phyloP scores from a whole-genome alignment of 768 basidiomycete genomes.

The Pleurotus ostreatus region DNA sequence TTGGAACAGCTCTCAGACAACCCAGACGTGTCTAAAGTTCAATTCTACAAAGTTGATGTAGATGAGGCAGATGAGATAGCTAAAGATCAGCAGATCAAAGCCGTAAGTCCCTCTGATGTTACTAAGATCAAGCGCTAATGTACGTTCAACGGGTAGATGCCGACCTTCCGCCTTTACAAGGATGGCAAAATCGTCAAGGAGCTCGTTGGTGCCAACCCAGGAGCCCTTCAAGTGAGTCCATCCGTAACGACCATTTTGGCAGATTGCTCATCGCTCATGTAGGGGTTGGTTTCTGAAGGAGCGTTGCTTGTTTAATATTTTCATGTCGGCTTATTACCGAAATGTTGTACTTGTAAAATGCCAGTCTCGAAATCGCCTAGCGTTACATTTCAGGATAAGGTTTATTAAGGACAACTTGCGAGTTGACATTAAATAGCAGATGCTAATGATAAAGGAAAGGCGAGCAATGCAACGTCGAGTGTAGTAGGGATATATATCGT shows the following conservation, averaged over 20 bases:
- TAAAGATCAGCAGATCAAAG: constrained; percentile 56
- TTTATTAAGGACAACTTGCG: too few relatives aligned
- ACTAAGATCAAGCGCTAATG: too few relatives aligned
- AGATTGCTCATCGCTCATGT: too few relatives aligned
- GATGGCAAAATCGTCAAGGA: constrained; percentile 28
- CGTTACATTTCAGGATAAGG: too few relatives aligned
- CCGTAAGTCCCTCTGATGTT: constrained; percentile 35
- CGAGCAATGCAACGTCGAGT: not conserved
- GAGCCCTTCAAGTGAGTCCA: constrained; percentile 33
- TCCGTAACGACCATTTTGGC: too few relatives aligned
- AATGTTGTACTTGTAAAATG: too few relatives aligned
- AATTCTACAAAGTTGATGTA: constrained; percentile 74
- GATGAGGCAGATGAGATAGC: constrained; percentile 31
- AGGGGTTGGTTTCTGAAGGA: too few relatives aligned
- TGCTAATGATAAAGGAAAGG: constrained; percentile 4
- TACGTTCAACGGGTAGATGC: constrained; percentile 14
- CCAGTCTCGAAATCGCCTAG: too few relatives aligned
- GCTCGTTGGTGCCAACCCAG: constrained; percentile 46
- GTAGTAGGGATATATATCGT: constrained; percentile 1
- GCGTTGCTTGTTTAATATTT: too few relatives aligned
- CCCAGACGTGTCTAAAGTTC: constrained; percentile 22
- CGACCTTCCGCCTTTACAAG: constrained; percentile 37
- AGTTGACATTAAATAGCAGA: constrained; percentile 4
- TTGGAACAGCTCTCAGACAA: constrained; percentile 49
- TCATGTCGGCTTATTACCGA: too few relatives aligned